Base-by-base conservation (phyloP, 2,329 filamentous ascomycete species). In the Elsinoe ampelina region DNA sequence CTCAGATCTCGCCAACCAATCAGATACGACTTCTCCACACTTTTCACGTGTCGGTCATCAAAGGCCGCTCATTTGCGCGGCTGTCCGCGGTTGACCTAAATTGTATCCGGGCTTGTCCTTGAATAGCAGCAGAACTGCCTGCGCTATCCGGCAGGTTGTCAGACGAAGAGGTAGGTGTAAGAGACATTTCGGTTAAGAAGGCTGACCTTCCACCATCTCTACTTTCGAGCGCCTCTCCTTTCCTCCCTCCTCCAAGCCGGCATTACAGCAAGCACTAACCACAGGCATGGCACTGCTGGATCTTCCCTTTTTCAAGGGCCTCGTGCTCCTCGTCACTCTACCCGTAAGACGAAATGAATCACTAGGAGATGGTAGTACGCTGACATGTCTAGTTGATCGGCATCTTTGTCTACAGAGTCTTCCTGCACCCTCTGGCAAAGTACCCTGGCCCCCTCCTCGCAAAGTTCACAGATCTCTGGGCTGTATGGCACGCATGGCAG, bases 381-480 rank as follows among this genome's bases (percentile, higher is more conserved):
- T 56, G 17, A 45, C 30, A 22, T 5, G 15, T 30, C 5, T 22
- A 56, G 54, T 42, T 56, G 7, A 22, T 56, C 10, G 39, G 32
- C n/a, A 48, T 47, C 32, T 13, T 56, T 12, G n/a, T 70, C 58
- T 74, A 75, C 61, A 66, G 71, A 41, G 58, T 75, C 10, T 71
- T 67, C 42, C 63, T 75, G 10, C 73, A 76, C 57, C 73, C 73
- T 6, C 68, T 75, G 3, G 67, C 73, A 7, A 65, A 64, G 17
- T 74, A 74, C 58, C 73, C 73, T 0, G 73, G 73, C 15, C 73
- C 73, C 1, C 64, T 69, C 22, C 68, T 66, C 26, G 65, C 63
- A 8, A 63, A 63, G 39, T 36, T 69, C 38, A 67, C 64, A n/a
- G 61, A 66, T 38, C 61, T 64, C 22, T 61, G 64, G 55, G 59